Evolutionary conservation across 768 basidiomycete genomes (phyloP).

Genomic region (Rhodosporidiobolus sp.): DNA sequence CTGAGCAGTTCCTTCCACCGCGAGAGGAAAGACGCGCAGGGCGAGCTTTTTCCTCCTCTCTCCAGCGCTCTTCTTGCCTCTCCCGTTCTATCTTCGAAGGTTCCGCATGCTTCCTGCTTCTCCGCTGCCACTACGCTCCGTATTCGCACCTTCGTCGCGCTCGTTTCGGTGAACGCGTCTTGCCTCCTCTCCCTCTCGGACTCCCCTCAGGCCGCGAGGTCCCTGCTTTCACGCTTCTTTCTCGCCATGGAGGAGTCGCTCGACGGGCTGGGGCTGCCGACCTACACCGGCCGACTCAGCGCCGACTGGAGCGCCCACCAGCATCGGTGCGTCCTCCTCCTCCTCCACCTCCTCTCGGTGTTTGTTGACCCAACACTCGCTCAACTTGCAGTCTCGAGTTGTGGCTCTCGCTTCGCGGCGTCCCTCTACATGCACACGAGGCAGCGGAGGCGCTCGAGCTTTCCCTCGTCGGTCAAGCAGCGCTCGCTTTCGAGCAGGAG

Average conservation of each 20-base stretch:
- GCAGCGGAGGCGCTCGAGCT: slow-evolving; percentile 2
- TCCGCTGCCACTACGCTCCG: too few species aligned
- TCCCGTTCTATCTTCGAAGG: neutral
- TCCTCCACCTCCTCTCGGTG: neutral
- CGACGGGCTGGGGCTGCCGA: slow-evolving; percentile 1
- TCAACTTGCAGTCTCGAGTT: neutral
- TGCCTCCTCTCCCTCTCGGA: neutral
- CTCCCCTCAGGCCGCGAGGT: neutral
- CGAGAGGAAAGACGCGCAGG: neutral
- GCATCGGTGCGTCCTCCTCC: neutral
- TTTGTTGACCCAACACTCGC: neutral
- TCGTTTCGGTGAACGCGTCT: neutral
- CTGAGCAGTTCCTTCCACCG: neutral
- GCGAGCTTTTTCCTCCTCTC: neutral
- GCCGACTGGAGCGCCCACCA: neutral
- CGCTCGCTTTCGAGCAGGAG: slow-evolving; percentile 2
- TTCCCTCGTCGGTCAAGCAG: neutral
- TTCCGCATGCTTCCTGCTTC: neutral
- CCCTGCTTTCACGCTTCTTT: neutral
- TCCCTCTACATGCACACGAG: slow-evolving; percentile 8
- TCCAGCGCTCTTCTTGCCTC: too few species aligned
- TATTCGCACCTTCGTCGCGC: too few species aligned
- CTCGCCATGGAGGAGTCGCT: neutral
- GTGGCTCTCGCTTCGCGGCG: neutral
- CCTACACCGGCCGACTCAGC: neutral